Evolutionary conservation across 1,284 basidiomycete genomes (phyloP).

Genomic region (Wallemia mellicola): DNA sequence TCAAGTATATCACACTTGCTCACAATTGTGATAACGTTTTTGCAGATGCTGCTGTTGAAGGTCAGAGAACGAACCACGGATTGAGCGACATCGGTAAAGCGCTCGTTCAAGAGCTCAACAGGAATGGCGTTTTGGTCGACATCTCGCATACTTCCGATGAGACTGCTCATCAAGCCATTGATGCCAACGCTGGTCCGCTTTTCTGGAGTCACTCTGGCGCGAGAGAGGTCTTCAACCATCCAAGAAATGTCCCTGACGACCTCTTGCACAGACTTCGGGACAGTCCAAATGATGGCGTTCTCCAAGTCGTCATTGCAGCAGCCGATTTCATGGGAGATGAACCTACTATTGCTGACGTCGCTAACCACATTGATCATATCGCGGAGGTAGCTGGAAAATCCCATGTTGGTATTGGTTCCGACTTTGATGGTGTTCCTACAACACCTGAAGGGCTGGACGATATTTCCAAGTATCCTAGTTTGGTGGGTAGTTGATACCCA

Average conservation of each 20-base stretch:
- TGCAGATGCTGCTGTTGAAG: slow-evolving; percentile 5
- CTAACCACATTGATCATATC: slow-evolving; percentile 7
- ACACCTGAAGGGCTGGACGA: background rate
- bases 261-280: slow-evolving; percentile 2
- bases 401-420: slow-evolving; percentile 5
- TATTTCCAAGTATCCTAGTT: background rate
- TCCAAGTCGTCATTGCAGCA: slow-evolving; percentile 3
- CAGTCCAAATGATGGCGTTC: slow-evolving; percentile 3
- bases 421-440: slow-evolving; percentile 5
- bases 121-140: slow-evolving; percentile 7
- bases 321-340: slow-evolving; percentile 4
- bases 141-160: slow-evolving; percentile 6
- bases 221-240: slow-evolving; percentile 5
- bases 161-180: slow-evolving; percentile 5
- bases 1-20: slow-evolving; percentile 7
- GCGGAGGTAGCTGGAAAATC: slow-evolving; percentile 4
- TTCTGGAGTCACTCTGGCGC: slow-evolving; percentile 7
- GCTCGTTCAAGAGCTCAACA: slow-evolving; percentile 6
- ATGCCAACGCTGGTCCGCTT: slow-evolving; percentile 5
- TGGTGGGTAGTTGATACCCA: background rate
- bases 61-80: slow-evolving; percentile 4
- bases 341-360: slow-evolving; percentile 4
- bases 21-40: slow-evolving; percentile 8
- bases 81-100: slow-evolving; percentile 4
- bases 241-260: slow-evolving; percentile 7